Percentiles rank a stretch among this genome's conserved stretches.
Evolutionary conservation across 129 eudicot genomes (phyloP).

Genomic region (Flaveria brownii): DNA sequence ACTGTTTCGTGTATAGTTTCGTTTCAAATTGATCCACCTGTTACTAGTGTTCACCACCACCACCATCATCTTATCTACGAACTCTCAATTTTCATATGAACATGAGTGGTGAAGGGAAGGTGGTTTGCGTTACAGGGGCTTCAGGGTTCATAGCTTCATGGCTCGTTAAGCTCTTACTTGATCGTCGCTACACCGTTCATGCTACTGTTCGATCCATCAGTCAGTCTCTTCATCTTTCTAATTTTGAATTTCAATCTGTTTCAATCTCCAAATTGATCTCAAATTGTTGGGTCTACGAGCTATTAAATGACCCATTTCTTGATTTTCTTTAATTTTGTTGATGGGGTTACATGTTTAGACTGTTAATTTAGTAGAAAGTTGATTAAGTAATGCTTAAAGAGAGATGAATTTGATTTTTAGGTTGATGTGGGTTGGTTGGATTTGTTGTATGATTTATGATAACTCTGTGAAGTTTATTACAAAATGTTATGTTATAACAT

Average conservation of each 20-base stretch:
- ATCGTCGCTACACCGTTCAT: slow-evolving; percentile 52
- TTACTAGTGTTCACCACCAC: too few species aligned
- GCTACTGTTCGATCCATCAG: slow-evolving; percentile 48
- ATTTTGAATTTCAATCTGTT: not conserved
- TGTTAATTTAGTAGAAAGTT: too few species aligned
- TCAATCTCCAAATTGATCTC: not conserved
- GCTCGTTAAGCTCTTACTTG: slow-evolving; percentile 52
- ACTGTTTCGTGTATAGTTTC: too few species aligned
- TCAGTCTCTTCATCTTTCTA: slow-evolving; percentile 7
- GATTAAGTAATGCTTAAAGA: not conserved
- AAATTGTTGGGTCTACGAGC: too few species aligned
- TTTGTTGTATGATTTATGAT: not conserved
- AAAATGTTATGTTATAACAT: not conserved
- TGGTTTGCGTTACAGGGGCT: slow-evolving; percentile 61
- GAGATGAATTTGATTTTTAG: not conserved
- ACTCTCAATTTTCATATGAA: too few species aligned
- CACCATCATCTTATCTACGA: too few species aligned
- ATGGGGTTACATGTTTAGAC: too few species aligned
- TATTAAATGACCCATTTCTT: too few species aligned
- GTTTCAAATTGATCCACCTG: too few species aligned
- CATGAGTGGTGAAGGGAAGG: slow-evolving; percentile 37
- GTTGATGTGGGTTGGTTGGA: not conserved
- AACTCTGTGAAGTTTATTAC: not conserved
- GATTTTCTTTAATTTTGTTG: too few species aligned
- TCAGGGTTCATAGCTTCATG: slow-evolving; percentile 68